phyloP scores from a whole-genome alignment of 163 green algal genomes.

The Chloromonas sp. region DNA sequence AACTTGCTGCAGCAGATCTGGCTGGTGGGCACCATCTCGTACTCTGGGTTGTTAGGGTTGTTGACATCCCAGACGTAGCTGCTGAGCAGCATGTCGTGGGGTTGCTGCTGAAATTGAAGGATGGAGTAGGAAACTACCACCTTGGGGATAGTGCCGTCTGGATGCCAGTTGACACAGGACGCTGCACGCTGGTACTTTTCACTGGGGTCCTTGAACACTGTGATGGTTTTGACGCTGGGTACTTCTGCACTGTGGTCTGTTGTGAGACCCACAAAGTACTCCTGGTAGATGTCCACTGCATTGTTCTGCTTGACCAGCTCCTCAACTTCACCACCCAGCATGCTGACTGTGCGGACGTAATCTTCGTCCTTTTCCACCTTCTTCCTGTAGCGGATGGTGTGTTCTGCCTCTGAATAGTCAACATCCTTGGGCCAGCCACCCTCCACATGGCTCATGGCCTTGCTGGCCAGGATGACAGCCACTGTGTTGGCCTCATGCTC shows the following conservation, averaged over 20 bases:
- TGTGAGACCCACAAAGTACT: constrained; percentile 39
- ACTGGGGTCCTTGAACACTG: constrained; percentile 78
- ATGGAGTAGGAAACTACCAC: constrained; percentile 71
- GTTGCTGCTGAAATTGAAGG: constrained; percentile 68
- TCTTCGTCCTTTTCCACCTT: constrained; percentile 93
- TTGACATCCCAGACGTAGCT: constrained; percentile 85
- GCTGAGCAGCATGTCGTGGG: constrained; percentile 52
- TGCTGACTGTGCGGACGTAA: constrained; percentile 77
- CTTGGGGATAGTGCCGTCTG: constrained; percentile 61
- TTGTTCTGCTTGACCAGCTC: constrained; percentile 88
- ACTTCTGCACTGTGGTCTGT: constrained; percentile 21
- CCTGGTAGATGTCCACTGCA: constrained; percentile 90
- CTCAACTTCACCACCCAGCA: constrained; percentile 62
- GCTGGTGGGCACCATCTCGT: constrained; percentile 55
- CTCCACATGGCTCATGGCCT: constrained; percentile 78
- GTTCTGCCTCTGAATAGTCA: constrained; percentile 78
- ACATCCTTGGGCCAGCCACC: constrained; percentile 91
- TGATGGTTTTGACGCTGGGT: constrained; percentile 68
- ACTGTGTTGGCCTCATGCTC: constrained; percentile 86
- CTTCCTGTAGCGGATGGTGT: constrained; percentile 75
- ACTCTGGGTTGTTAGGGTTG: constrained; percentile 79
- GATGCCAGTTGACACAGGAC: constrained; percentile 75
- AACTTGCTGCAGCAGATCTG: constrained; percentile 74
- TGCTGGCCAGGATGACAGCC: constrained; percentile 58
- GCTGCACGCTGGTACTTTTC: constrained; percentile 39